A percentile compares a stretch with the other conserved stretches of the same genome.
Conservation (phyloP, 2,329 filamentous ascomycete genomes). For the Xylaria sp. region DNA sequence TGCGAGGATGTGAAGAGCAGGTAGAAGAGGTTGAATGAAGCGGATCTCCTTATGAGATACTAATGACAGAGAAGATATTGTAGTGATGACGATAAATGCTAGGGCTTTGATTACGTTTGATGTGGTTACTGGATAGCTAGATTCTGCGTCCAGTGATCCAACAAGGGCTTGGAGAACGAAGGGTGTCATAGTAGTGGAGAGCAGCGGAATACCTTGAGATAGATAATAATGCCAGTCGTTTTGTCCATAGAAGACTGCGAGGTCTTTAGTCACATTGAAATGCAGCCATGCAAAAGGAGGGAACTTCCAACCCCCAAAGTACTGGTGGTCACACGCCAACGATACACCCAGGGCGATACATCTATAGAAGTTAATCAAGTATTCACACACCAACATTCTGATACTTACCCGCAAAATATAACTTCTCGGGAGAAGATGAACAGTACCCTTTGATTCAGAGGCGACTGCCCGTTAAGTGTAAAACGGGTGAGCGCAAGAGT, state of each 20-base stretch:
- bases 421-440: constrained; percentile 70
- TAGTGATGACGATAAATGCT: constrained; percentile 67
- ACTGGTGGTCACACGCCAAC: constrained; percentile 75
- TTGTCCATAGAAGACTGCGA: constrained; percentile 91
- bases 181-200: constrained; percentile 84
- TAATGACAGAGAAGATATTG: constrained; percentile 72
- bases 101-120: constrained; percentile 64
- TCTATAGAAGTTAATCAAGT: constrained; percentile 38
- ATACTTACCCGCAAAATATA: constrained; percentile 66
- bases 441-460: constrained; percentile 57
- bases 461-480: constrained; percentile 54
- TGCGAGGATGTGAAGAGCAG: constrained; percentile 83
- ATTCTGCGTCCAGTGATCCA: constrained; percentile 55
- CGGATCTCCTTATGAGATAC: constrained; percentile 97
- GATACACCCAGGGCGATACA: constrained; percentile 71
- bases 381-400: neutral
- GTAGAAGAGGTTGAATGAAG: constrained; percentile 93
- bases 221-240: constrained; percentile 95
- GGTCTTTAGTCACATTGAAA: constrained; percentile 87
- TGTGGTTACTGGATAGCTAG: constrained; percentile 50
- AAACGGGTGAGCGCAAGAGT: constrained; percentile 61
- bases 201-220: constrained; percentile 86
- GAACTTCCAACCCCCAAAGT: constrained; percentile 88
- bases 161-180: constrained; percentile 76
- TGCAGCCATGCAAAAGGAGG: constrained; percentile 87